phyloP scores from a whole-genome alignment of 441 rosid species.

The Mallotus japonicus region DNA sequence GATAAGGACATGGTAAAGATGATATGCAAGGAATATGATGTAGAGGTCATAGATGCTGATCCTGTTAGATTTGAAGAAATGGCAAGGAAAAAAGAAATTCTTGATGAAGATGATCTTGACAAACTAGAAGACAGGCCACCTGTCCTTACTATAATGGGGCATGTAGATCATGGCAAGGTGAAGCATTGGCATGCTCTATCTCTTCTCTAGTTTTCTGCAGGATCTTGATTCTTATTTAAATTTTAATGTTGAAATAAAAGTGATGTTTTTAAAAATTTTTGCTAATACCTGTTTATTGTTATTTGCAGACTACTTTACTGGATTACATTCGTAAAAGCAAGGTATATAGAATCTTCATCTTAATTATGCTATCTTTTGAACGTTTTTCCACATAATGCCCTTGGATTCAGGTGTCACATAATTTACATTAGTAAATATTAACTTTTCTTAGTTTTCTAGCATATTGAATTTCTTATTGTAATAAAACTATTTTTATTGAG shows the following conservation, averaged over 20 bases:
- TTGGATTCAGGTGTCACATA: constrained; percentile 5
- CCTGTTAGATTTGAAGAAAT: constrained; percentile 76
- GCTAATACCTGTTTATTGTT: constrained; percentile 35
- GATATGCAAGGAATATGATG: constrained; percentile 82
- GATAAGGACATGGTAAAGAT: constrained; percentile 95
- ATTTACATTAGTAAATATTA: constrained; percentile 2
- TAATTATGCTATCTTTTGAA: constrained; percentile 13
- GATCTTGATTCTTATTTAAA: constrained; percentile 2
- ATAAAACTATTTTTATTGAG: background rate
- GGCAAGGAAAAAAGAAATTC: constrained; percentile 81
- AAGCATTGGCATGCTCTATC: constrained; percentile 19
- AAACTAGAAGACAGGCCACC: constrained; percentile 92
- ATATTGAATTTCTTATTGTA: background rate
- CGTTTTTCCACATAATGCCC: constrained; percentile 8
- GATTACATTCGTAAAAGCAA: constrained; percentile 90
- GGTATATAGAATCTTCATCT: constrained; percentile 49
- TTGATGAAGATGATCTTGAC: constrained; percentile 88
- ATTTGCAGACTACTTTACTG: constrained; percentile 75
- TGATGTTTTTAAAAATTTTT: constrained; percentile 14
- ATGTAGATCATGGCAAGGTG: constrained; percentile 98
- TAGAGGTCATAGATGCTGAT: constrained; percentile 81
- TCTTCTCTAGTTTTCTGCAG: background rate
- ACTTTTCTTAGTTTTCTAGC: background rate
- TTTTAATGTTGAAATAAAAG: constrained; percentile 14
- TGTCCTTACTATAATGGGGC: constrained; percentile 99